Base-by-base conservation (phyloP, 2,329 filamentous ascomycete genomes). In the Scedosporium dehoogii region DNA sequence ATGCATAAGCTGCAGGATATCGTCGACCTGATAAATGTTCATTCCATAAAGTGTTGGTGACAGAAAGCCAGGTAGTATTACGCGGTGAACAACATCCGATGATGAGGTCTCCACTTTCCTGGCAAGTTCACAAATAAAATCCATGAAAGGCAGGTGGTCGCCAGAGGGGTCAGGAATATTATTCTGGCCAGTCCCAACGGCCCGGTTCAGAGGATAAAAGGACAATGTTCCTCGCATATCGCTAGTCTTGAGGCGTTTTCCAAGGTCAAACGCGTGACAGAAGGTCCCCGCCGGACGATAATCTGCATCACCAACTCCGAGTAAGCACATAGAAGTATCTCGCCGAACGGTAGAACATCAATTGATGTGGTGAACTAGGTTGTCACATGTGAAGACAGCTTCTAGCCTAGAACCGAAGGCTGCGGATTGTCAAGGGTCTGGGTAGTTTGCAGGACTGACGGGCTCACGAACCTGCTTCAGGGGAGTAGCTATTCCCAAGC, bases 31-130 rank as follows among this genome's bases (percentile, higher is more conserved):
- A 66, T 85, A 86, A 56, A 86, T 80, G 27, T 84, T 79, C 2
- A 89, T 80, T 25, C 88, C 83, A 70, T 97, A 97, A 14, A 92
- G 73, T 1, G 90, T 88, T n/a, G 94, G 93, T 3, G 91, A 94
- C 25, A 97, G 83, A 9, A 97, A 80, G 62, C 84, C 87, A 0
- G 94, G 93, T n/a, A 97, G 80, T 56, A 97, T 78, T 44, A 97
- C 79, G 57, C 94, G 86, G 72, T 97, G 93, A 33, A 94, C 78
- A 2, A 79, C 83, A 7, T 81, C 79, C 1, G 85, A 76, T 1
- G 85, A 76, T 27, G 82, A 86, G 62, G 76, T 80, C 46, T 77
- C 76, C 64, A 91, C 78, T 63, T 78, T 84, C 1, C 78, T 75
- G 55, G 77, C 77, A 33, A 91, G 71, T 23, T 83, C 78, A 42